Base-by-base conservation (phyloP, 1,139 yeast genomes). In the Candida sp. region DNA sequence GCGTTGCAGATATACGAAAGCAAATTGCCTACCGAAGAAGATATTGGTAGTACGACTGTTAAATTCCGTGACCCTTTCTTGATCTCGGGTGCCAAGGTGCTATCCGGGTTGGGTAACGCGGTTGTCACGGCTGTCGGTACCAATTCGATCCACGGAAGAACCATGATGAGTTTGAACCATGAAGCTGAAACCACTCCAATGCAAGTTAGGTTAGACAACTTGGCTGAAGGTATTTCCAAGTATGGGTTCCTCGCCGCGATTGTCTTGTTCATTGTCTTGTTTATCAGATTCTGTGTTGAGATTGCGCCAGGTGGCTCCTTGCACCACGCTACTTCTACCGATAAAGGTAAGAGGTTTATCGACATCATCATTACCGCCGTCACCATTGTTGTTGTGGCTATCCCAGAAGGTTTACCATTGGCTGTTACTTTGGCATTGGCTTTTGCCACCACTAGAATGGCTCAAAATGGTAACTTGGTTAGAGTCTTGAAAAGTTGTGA, bases 401-500 rank as follows among this genome's bases (percentile, higher is more conserved):
- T 94, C 17, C 99, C 99, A 2, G 99, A 96, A 73, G 99, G 99
- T 51, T 80, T 94, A 54, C 99, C 99, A 0, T 77, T 94, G 51
- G 99, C 99, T 0, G 99, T 94, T 26, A 94, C 99, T 0, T 78
- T 94, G 48, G 97, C 99, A 0, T 78, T 94, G 60, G 99, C 99
- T 0, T 94, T 94, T 75, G 99, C 99, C 2, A 94, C 99, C 3
- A 93, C 97, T 8, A 83, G 98, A 70, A 94, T 94, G 99, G 93
- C 97, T 27, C 90, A 90, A 67, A 97, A 94, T 68, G 96, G 96
- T 61, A 94, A 94, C 67, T 77, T 94, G 63, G 99, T 94, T n/a
- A 84, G 99, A 61, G 97, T 91, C 5, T 78, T 94, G 60, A 87
- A 86, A 63, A 88, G 97, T 45, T 94, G 99, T 80, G 99, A 94